Evolutionary conservation across 371 early-diverging fungal species (phyloP).

Genomic region (Fennellomyces sp.): DNA sequence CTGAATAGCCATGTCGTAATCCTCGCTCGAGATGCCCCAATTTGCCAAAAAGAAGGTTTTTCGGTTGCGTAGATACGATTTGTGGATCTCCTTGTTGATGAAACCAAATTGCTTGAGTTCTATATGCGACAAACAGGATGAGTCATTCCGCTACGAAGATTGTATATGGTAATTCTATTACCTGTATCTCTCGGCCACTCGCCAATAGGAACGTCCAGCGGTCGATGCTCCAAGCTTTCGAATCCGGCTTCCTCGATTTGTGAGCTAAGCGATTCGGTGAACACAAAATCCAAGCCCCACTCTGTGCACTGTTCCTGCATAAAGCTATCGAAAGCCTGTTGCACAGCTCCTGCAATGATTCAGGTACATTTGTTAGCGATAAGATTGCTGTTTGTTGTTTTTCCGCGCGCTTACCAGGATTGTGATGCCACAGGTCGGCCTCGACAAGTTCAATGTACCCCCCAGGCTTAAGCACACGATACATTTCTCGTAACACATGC

Average conservation of each 20-base stretch:
- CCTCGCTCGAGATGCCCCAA: constrained; percentile 46
- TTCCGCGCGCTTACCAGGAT: no score
- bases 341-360: constrained; percentile 31
- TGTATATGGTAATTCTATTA: not conserved
- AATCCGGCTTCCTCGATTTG: constrained; percentile 29
- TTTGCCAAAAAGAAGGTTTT: constrained; percentile 35
- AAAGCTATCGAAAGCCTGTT: constrained; percentile 46
- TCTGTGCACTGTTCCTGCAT: constrained; percentile 36
- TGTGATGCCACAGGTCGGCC: constrained; percentile 45
- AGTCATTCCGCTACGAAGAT: not conserved
- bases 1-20: constrained; percentile 48
- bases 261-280: constrained; percentile 26
- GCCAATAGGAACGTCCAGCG: constrained; percentile 48
- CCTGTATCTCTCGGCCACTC: constrained; percentile 51
- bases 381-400: not conserved
- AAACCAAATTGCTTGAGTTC: constrained; percentile 57
- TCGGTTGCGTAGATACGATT: constrained; percentile 36
- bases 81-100: constrained; percentile 51
- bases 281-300: constrained; percentile 33
- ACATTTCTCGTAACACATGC: constrained; percentile 38
- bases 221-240: constrained; percentile 22
- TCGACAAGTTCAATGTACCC: constrained; percentile 49
- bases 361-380: no score
- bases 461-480: constrained; percentile 42
- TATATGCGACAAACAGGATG: constrained; percentile 6